Evolutionary conservation across 169 alveolate species (phyloP), one percentile per base, ranked within the genome.

Genomic region (Cystoisospora suis): DNA sequence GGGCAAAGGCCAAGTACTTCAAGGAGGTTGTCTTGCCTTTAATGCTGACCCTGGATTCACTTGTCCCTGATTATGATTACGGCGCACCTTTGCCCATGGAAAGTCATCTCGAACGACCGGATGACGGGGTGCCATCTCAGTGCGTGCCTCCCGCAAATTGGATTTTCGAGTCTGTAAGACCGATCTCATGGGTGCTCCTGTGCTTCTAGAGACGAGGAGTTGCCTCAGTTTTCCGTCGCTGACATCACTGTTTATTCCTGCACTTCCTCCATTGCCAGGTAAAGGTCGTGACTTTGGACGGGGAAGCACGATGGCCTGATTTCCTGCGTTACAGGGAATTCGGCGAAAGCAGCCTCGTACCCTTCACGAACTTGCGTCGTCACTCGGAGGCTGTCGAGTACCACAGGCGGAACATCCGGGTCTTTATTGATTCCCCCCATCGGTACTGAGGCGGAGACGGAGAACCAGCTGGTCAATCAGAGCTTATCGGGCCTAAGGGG

Each of bases 181-280:
- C n/a, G n/a, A n/a, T n/a, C n/a, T n/a, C n/a, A n/a, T n/a, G n/a
- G n/a, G n/a, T n/a, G n/a, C n/a, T n/a, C n/a, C n/a, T n/a, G n/a
- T n/a, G n/a, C n/a, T n/a, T n/a, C n/a, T n/a, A n/a, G n/a, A n/a
- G n/a, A n/a, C n/a, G n/a, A n/a, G n/a, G n/a, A n/a, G 32, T 65
- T 72, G 15, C n/a, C 44, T 36, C 83, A 72, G 83, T 72, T 72
- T 38, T 72, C 83, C 5, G 83, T 72, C 27, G 83, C 83, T 34
- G 83, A 72, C 32, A 72, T 72, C 58, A 34, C 44, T 38, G n/a
- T 72, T 56, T 72, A 72, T 56, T 72, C 83, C 15, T 38, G 58
- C 23, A 34, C 32, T 7, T 72, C 58, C 32, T 72, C 83, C 32
- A 34, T 72, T 72, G 83, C 32, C 83, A 4, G 83, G 83, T 72